These are phyloP conservation scores for Pseudoneurospora amorphoporcata DNA, from an alignment of 495 filamentous ascomycete species.

Conservation along the genomic window DNA sequence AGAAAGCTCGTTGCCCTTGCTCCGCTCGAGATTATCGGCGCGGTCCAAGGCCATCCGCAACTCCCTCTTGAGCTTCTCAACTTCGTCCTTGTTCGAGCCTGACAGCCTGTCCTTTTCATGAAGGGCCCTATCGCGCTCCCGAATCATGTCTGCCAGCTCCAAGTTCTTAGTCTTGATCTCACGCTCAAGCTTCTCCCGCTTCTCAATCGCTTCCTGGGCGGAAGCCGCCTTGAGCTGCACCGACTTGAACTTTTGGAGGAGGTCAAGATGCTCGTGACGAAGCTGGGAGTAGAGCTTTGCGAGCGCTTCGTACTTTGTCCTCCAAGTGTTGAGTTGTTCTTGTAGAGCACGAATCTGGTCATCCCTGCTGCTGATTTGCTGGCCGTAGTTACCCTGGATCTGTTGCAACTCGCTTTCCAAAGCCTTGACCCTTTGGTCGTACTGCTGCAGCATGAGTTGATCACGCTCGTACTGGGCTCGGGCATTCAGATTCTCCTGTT, in stretches of 20 bases:
- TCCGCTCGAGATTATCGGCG: conserved; percentile 83
- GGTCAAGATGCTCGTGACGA: conserved; percentile 87
- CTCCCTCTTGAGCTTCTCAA: conserved; percentile 96
- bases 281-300: conserved; percentile 96
- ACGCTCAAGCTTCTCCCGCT: conserved; percentile 85
- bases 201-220: conserved; percentile 92
- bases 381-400: conserved; percentile 69
- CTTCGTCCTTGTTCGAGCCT: conserved; percentile 82
- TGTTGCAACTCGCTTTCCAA: conserved; percentile 79
- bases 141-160: conserved; percentile 96
- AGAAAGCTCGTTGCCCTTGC: conserved; percentile 88
- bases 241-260: conserved; percentile 88
- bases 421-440: conserved; percentile 86
- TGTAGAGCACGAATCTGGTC: conserved; percentile 88
- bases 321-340: conserved; percentile 93
- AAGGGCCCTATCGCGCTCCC: conserved; percentile 87
- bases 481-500: conserved; percentile 89
- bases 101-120: conserved; percentile 80
- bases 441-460: conserved; percentile 92
- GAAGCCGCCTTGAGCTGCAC: conserved; percentile 94
- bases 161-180: conserved; percentile 99
- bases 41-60: conserved; percentile 85
- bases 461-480: conserved; percentile 94
- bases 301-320: conserved; percentile 90
- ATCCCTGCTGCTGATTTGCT: conserved; percentile 81